These are phyloP conservation scores for Macrophomina phaseolina DNA, from an alignment of 2,329 filamentous ascomycete species.

Conservation along the genomic window DNA sequence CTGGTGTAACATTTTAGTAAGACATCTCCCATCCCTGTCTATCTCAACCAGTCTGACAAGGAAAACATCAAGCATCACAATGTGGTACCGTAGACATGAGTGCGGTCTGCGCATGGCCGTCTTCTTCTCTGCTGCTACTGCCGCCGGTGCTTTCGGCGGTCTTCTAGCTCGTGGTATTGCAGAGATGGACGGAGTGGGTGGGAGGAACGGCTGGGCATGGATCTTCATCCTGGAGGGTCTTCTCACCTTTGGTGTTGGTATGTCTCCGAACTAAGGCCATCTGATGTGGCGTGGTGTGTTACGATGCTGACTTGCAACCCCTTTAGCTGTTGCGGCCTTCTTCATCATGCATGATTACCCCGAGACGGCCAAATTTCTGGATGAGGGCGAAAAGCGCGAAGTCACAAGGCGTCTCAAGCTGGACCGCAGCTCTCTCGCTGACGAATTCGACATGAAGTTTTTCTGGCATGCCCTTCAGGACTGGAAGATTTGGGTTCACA, in stretches of 20 bases:
- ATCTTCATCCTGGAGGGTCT: slow-evolving; percentile 47
- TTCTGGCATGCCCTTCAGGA: slow-evolving; percentile 46
- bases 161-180: slow-evolving; percentile 63
- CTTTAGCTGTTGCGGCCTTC: slow-evolving; percentile 35
- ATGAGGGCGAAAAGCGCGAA: slow-evolving; percentile 52
- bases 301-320: neutral
- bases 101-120: slow-evolving; percentile 63
- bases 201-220: slow-evolving; percentile 40
- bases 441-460: slow-evolving; percentile 46
- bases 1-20: slow-evolving; percentile 11
- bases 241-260: slow-evolving; percentile 33
- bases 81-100: slow-evolving; percentile 68
- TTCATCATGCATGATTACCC: slow-evolving; percentile 67
- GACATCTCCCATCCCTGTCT: neutral
- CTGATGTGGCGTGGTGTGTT: too few species aligned
- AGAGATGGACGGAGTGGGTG: slow-evolving; percentile 64
- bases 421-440: slow-evolving; percentile 38
- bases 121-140: slow-evolving; percentile 63
- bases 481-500: slow-evolving; percentile 52
- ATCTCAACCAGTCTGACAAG: slow-evolving; percentile 3
- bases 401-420: slow-evolving; percentile 50
- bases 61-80: slow-evolving; percentile 57
- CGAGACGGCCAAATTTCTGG: slow-evolving; percentile 63
- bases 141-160: slow-evolving; percentile 66
- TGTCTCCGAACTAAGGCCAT: slow-evolving; percentile 29